phyloP scores from a whole-genome alignment of 192 early-diverging fungal species.

The Podila minutissima region DNA sequence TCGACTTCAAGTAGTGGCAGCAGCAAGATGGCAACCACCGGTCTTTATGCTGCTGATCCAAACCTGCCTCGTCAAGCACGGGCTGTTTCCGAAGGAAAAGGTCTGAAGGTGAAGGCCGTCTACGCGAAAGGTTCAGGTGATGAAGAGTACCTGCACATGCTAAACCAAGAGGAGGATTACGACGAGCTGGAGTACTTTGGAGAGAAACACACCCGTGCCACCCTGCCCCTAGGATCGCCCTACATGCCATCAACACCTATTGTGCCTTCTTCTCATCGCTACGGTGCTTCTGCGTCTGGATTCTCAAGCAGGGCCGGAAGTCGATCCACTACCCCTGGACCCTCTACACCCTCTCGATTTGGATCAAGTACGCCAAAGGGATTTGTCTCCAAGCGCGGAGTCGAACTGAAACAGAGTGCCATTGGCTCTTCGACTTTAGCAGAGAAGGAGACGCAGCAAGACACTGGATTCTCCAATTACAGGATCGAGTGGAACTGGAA shows the following conservation, averaged over 20 bases:
- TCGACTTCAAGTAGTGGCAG: constrained; percentile 8
- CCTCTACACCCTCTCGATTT: constrained; percentile 33
- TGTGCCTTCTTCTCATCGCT: constrained; percentile 5
- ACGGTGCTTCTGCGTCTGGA: constrained; percentile 28
- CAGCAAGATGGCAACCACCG: not conserved
- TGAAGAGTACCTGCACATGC: constrained; percentile 9
- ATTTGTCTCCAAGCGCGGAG: constrained; percentile 10
- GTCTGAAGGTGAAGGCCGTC: not conserved
- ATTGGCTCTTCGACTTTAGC: not conserved
- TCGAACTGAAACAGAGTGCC: constrained; percentile 14
- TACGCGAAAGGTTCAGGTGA: not conserved
- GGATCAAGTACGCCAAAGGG: constrained; percentile 41
- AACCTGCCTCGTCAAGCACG: constrained; percentile 7
- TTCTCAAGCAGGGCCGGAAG: constrained; percentile 41
- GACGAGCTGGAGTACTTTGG: constrained; percentile 52
- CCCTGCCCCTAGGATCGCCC: constrained; percentile 32
- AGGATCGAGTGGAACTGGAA: constrained; percentile 53
- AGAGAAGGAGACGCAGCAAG: constrained; percentile 9
- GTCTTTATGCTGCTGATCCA: constrained; percentile 32
- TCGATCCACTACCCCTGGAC: constrained; percentile 40
- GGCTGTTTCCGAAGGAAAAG: constrained; percentile 11
- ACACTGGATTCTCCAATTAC: constrained; percentile 44
- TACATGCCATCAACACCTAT: constrained; percentile 46
- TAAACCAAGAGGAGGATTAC: constrained; percentile 17
- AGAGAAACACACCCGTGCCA: constrained; percentile 15